Evolutionary conservation across 768 basidiomycete genomes (phyloP).

Genomic region (Saitozyma sp.): DNA sequence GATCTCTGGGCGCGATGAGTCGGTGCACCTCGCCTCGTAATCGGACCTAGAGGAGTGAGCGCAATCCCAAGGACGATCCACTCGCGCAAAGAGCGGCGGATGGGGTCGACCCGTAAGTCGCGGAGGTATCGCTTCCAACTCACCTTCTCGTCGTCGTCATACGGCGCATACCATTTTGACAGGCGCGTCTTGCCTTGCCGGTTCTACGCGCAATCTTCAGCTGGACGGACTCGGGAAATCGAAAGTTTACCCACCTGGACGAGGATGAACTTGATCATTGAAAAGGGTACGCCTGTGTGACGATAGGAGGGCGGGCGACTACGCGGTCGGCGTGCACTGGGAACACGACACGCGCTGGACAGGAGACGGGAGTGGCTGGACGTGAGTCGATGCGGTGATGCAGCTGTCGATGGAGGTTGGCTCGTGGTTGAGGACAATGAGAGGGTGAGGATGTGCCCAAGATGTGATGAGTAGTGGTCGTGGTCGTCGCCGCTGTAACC

Average conservation of each 20-base stretch:
- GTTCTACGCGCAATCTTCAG: conserved; percentile 62
- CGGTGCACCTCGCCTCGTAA: conserved; percentile 95
- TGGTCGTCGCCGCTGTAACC: too few species aligned
- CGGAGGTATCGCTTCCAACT: conserved; percentile 7
- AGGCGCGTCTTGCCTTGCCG: conserved; percentile 96
- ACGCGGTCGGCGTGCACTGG: too few species aligned
- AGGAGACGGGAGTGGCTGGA: too few species aligned
- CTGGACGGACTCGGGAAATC: background rate
- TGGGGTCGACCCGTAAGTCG: background rate
- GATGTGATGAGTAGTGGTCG: too few species aligned
- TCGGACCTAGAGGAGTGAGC: conserved; percentile 64
- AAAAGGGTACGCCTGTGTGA: background rate
- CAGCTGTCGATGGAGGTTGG: too few species aligned
- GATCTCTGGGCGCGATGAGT: conserved; percentile 91
- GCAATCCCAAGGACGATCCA: background rate
- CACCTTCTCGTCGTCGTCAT: conserved; percentile 98
- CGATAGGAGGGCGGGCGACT: too few species aligned
- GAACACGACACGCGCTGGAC: too few species aligned
- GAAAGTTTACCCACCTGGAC: conserved; percentile 68
- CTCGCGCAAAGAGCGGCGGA: too few species aligned
- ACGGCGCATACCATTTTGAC: conserved; percentile 98
- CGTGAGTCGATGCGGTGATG: too few species aligned
- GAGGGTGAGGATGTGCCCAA: too few species aligned
- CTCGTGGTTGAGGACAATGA: too few species aligned
- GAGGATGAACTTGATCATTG: conserved; percentile 98